Percentiles rank a stretch among this genome's conserved stretches.
These are phyloP conservation scores for Trypanosoma vivax DNA, from an alignment of 208 protist genomes.

Conservation along the genomic window DNA sequence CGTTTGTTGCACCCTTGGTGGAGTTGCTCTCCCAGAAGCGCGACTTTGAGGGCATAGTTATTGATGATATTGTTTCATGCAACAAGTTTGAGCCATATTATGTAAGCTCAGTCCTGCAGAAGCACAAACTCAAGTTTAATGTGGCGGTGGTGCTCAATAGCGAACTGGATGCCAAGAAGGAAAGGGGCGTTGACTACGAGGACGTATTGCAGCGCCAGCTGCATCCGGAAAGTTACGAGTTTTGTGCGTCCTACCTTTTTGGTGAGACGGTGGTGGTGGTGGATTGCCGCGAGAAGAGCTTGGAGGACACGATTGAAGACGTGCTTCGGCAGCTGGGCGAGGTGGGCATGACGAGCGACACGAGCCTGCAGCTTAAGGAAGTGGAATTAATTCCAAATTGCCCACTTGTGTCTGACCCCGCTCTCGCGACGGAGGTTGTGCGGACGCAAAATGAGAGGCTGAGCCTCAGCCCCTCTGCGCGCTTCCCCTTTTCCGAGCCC, in stretches of 20 bases:
- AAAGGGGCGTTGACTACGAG: conserved; percentile 45
- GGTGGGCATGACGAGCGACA: conserved; percentile 21
- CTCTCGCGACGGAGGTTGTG: conserved; percentile 46
- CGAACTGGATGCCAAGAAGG: conserved; percentile 31
- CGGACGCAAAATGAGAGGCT: conserved; percentile 33
- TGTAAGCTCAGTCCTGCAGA: conserved; percentile 48
- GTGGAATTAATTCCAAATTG: conserved; percentile 57
- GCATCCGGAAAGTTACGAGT: conserved; percentile 82
- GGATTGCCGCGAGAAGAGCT: conserved; percentile 25
- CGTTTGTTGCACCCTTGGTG: conserved; percentile 32
- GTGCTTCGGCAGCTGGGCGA: conserved; percentile 26
- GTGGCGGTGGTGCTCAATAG: conserved; percentile 47
- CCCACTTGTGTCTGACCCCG: conserved; percentile 44
- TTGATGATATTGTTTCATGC: conserved; percentile 69
- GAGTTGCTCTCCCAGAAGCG: conserved; percentile 30
- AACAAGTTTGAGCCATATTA: conserved; percentile 76
- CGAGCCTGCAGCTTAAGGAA: conserved; percentile 32
- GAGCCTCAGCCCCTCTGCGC: conserved; percentile 21
- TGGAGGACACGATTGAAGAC: conserved; percentile 32
- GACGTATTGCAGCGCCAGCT: conserved; percentile 25
- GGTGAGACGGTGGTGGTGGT: conserved; percentile 34
- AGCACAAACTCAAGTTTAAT: conserved; percentile 51
- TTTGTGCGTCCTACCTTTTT: conserved; percentile 26
- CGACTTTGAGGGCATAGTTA: conserved; percentile 54
- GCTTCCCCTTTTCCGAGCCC: conserved; percentile 70